Evolutionary conservation across 2,329 filamentous ascomycete genomes (phyloP), one percentile per base, ranked within the genome.

Genomic region (Microascus cirrosus): DNA sequence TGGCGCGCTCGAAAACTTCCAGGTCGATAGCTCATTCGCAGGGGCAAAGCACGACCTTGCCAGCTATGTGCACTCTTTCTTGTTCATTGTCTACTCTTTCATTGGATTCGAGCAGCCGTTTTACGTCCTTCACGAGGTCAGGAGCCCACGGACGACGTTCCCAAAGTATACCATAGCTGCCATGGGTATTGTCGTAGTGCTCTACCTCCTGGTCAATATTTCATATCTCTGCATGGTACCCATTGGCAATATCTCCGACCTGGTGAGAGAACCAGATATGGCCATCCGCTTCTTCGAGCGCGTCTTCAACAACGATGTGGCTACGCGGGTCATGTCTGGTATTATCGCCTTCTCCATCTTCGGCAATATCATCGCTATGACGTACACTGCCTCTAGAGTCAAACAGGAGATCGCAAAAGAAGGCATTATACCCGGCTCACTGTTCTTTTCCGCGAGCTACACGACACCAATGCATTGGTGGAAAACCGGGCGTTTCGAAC

Each of bases 371-470:
- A 70, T 82, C 11, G 77, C 78, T n/a, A 79, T 78, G 68, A 83
- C 80, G 0, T 84, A 79, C 61, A 79, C 78, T 0, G 74, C 77
- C 7, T 73, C 78, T 2, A 71, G 78, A 59, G 75, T 83, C 15
- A 82, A 83, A 64, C 80, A 83, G 63, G 80, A 84, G 63, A 81
- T 84, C 51, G 81, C 80, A 6, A 82, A 83, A 62, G 77, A 82
- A 64, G 79, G 79, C 1, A 74, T 82, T 55, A 66, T 82, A 1
- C 78, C 78, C 0, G 78, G 68, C 57, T 71, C 77, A 2, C 70
- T 71, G 34, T 76, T 80, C 66, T 77, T 80, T 60, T 76, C 73
- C 3, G 15, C 52, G 13, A 54, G 20, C 20, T 32, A 61, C 25
- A 28, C 25, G 8, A 32, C 52, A 3, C 25, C 28, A 8, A 32